These are phyloP conservation scores for Gaeumannomyces sp. DNA, from an alignment of 2,329 filamentous ascomycete genomes.

Conservation along the genomic window DNA sequence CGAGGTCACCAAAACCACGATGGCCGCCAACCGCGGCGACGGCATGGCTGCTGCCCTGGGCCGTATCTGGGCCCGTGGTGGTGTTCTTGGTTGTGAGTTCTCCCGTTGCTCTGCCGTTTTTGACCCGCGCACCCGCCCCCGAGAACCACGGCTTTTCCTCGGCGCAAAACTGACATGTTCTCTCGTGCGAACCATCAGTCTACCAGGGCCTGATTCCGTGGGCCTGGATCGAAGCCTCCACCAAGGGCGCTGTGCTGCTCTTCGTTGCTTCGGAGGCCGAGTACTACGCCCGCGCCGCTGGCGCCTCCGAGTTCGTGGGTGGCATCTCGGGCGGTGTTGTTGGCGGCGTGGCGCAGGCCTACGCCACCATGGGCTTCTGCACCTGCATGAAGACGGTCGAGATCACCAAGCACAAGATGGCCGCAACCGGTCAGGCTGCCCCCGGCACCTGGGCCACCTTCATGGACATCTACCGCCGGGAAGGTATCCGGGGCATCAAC, in stretches of 20 bases:
- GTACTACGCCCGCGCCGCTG: slow-evolving; percentile 79
- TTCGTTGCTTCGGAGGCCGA: slow-evolving; percentile 99
- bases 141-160: not conserved
- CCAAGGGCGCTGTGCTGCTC: slow-evolving; percentile 97
- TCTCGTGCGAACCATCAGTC: slow-evolving; percentile 49
- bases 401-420: slow-evolving; percentile 97
- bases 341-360: slow-evolving; percentile 94
- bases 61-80: slow-evolving; percentile 91
- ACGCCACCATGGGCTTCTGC: slow-evolving; percentile 99
- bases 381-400: slow-evolving; percentile 99
- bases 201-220: slow-evolving; percentile 99
- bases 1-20: slow-evolving; percentile 99
- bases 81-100: slow-evolving; percentile 83
- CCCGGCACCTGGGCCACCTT: slow-evolving; percentile 92
- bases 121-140: no score
- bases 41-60: slow-evolving; percentile 74
- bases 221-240: slow-evolving; percentile 99
- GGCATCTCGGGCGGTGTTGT: slow-evolving; percentile 89
- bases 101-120: not conserved
- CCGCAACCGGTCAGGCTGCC: slow-evolving; percentile 73
- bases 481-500: slow-evolving; percentile 95
- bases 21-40: slow-evolving; percentile 93
- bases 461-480: slow-evolving; percentile 91
- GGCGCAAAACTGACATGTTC: not conserved
- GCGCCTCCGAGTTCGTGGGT: slow-evolving; percentile 78